Percentiles rank a stretch among this genome's conserved stretches.
Evolutionary conservation across 1,284 basidiomycete genomes (phyloP).

Genomic region (Pholiota adiposa): DNA sequence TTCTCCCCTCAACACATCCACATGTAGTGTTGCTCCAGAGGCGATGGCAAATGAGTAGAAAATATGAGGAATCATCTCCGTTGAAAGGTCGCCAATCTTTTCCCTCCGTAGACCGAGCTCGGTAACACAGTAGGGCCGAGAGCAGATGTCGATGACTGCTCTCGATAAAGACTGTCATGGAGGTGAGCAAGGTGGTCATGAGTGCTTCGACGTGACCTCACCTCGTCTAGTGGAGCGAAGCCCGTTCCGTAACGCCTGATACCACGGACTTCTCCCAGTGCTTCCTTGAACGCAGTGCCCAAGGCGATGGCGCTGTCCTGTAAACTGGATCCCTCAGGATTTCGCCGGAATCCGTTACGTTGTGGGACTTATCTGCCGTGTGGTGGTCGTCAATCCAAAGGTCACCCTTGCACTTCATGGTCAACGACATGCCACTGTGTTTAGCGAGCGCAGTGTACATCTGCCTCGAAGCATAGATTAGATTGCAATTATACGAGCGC

Average conservation of each 20-base stretch:
- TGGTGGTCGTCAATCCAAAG: conserved; percentile 99
- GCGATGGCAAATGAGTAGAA: conserved; percentile 94
- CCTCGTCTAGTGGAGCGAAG: conserved; percentile 97
- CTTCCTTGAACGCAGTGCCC: conserved; percentile 94
- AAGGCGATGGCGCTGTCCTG: conserved; percentile 95
- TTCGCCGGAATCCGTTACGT: conserved; percentile 1
- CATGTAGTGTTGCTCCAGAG: conserved; percentile 89
- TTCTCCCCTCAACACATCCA: conserved; percentile 92
- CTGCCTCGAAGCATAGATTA: conserved; percentile 45
- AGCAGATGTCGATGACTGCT: conserved; percentile 98
- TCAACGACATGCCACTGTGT: conserved; percentile 91
- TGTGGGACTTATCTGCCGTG: conserved; percentile 82
- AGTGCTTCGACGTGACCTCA: conserved; percentile 36
- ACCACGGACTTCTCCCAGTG: conserved; percentile 92
- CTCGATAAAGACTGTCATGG: conserved; percentile 80
- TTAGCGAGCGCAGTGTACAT: conserved; percentile 97
- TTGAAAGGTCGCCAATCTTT: conserved; percentile 95
- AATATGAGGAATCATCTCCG: conserved; percentile 97
- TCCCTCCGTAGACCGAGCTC: conserved; percentile 91
- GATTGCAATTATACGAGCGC: conserved; percentile 6
- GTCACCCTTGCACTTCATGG: conserved; percentile 92
- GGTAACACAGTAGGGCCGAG: conserved; percentile 93
- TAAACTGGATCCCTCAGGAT: conserved; percentile 39
- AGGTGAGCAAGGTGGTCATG: conserved; percentile 7
- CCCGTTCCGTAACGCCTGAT: conserved; percentile 97